Evolutionary conservation across 805 yeast genomes (phyloP).

Genomic region (Saturnispora sanitii): DNA sequence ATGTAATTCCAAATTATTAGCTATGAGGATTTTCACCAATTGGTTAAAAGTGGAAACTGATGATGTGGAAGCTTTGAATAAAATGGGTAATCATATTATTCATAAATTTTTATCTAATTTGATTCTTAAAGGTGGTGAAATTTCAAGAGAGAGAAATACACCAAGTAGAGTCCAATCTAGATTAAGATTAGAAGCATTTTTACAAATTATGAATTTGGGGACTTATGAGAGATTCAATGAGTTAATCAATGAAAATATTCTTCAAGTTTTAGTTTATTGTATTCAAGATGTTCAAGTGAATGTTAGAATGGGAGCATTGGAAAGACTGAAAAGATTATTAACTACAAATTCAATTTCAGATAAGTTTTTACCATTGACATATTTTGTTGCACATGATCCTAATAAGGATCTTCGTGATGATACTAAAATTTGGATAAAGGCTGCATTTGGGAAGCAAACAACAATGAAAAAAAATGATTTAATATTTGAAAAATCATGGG

Average conservation of each 20-base stretch:
- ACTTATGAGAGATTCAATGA: constrained; percentile 41
- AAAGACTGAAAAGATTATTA: constrained; percentile 40
- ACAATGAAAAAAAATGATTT: constrained; percentile 30
- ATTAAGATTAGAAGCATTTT: constrained; percentile 60
- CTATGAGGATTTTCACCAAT: constrained; percentile 50
- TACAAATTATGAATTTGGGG: constrained; percentile 54
- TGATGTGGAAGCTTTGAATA: constrained; percentile 30
- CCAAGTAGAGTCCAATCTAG: constrained; percentile 53
- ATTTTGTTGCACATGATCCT: constrained; percentile 74
- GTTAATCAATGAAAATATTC: constrained; percentile 41
- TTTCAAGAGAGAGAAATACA: constrained; percentile 44
- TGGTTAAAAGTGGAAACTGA: constrained; percentile 34
- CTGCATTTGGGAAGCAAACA: constrained; percentile 36
- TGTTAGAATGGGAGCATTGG: constrained; percentile 46
- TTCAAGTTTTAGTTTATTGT: constrained; percentile 45
- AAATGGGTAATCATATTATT: constrained; percentile 46
- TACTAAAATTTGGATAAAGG: constrained; percentile 61
- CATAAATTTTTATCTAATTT: constrained; percentile 57
- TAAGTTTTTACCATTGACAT: constrained; percentile 55
- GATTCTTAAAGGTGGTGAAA: constrained; percentile 71
- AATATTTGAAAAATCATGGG: constrained; percentile 55
- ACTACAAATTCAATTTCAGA: constrained; percentile 48
- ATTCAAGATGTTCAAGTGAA: constrained; percentile 56
- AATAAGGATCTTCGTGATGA: constrained; percentile 37
- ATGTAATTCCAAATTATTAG: constrained; percentile 25